Evolutionary conservation across 352 stramenopile genomes (phyloP).

Genomic region (Thraustochytrium sp.): DNA sequence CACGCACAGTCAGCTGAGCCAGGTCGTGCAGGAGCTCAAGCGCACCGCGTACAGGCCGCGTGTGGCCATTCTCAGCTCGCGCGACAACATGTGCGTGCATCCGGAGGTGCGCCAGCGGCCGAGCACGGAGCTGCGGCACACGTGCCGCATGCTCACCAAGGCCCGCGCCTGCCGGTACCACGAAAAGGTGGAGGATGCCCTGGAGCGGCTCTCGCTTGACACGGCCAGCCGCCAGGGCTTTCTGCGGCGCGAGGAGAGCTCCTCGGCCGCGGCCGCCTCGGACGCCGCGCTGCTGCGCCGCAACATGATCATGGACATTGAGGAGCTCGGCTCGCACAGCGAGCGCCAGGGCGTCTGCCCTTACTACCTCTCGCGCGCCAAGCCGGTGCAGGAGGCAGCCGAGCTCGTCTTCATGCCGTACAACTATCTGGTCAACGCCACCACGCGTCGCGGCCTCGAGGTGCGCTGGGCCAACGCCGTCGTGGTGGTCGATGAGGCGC

Average conservation of each 20-base stretch:
- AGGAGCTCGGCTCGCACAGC: constrained; percentile 82
- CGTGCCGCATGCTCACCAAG: constrained; percentile 20
- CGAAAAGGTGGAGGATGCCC: constrained; percentile 52
- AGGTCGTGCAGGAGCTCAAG: constrained; percentile 84
- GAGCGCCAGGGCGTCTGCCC: constrained; percentile 58
- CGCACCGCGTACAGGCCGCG: constrained; percentile 58
- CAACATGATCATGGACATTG: constrained; percentile 90
- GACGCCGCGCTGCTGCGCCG: constrained; percentile 50
- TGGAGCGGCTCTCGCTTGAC: not conserved
- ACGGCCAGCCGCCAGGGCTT: not conserved
- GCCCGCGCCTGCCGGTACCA: not conserved
- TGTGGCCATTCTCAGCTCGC: constrained; percentile 16
- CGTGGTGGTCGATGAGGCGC: constrained; percentile 98
- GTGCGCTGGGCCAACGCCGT: constrained; percentile 92
- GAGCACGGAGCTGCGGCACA: not conserved
- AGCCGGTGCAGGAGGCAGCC: constrained; percentile 72
- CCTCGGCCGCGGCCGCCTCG: not conserved
- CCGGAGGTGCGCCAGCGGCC: constrained; percentile 12
- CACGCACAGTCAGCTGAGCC: constrained; percentile 83
- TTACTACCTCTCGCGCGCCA: constrained; percentile 88
- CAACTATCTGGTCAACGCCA: constrained; percentile 98
- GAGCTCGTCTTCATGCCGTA: constrained; percentile 98
- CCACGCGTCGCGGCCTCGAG: constrained; percentile 63
- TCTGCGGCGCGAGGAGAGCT: not conserved
- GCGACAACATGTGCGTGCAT: constrained; percentile 38